Conservation (phyloP, 208 protist genomes). For the Strigomonas galati region DNA sequence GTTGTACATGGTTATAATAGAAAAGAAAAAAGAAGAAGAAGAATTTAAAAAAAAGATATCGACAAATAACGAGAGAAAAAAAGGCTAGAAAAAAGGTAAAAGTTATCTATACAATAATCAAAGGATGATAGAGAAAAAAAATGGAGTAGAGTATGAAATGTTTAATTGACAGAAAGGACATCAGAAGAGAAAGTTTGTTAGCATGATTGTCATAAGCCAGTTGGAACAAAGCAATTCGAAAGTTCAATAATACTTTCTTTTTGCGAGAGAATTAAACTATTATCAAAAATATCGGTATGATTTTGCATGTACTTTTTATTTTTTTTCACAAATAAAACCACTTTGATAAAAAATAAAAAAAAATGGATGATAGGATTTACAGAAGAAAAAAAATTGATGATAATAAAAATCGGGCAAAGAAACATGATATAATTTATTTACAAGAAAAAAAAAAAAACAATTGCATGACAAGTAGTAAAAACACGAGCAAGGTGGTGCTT, state of each 20-base stretch:
- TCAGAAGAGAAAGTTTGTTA: neutral
- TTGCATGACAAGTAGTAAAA: too few relatives aligned
- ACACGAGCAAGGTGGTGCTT: too few relatives aligned
- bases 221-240: neutral
- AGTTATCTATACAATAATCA: constrained; percentile 14
- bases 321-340: too few relatives aligned
- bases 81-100: constrained; percentile 16
- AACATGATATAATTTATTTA: too few relatives aligned
- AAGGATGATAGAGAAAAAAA: constrained; percentile 13
- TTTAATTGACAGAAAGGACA: constrained; percentile 1
- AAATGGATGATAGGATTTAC: neutral
- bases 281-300: neutral
- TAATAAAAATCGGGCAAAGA: too few relatives aligned
- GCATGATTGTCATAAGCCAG: constrained; percentile 3
- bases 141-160: neutral
- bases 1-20: neutral
- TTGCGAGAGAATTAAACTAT: neutral
- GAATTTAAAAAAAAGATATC: constrained; percentile 7
- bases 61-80: constrained; percentile 5
- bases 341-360: constrained; percentile 14
- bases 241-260: neutral
- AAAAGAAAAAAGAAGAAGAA: constrained; percentile 9
- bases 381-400: neutral
- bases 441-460: too few relatives aligned
- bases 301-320: too few relatives aligned